A percentile compares a stretch with the other conserved stretches of the same genome.
Evolutionary conservation across 805 yeast genomes (phyloP).

Genomic region (Torulaspora delbrueckii): DNA sequence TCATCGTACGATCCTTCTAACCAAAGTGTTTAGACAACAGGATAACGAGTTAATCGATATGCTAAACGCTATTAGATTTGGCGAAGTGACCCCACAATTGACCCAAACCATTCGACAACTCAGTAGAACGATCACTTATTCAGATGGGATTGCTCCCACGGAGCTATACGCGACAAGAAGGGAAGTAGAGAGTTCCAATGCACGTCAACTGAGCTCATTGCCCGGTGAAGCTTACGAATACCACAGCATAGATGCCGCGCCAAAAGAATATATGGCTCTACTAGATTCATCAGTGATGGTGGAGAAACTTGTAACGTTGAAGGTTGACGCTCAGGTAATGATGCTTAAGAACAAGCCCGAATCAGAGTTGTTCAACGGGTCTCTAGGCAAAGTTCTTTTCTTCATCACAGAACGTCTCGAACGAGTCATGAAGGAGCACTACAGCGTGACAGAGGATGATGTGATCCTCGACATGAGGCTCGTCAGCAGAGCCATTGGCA

Average conservation of each 20-base stretch:
- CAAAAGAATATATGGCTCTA: slow-evolving; percentile 30
- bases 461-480: slow-evolving; percentile 32
- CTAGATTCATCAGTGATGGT: slow-evolving; percentile 66
- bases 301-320: slow-evolving; percentile 54
- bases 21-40: slow-evolving; percentile 81
- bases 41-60: slow-evolving; percentile 68
- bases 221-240: slow-evolving; percentile 45
- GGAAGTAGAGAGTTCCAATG: slow-evolving; percentile 79
- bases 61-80: slow-evolving; percentile 76
- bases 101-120: slow-evolving; percentile 46
- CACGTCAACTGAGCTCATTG: slow-evolving; percentile 44
- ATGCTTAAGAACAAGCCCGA: slow-evolving; percentile 77
- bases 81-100: slow-evolving; percentile 51
- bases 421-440: slow-evolving; percentile 22
- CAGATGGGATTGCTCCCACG: slow-evolving; percentile 82
- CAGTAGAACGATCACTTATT: slow-evolving; percentile 52
- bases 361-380: slow-evolving; percentile 73
- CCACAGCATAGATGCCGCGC: slow-evolving; percentile 42
- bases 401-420: slow-evolving; percentile 33
- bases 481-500: slow-evolving; percentile 32
- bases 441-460: slow-evolving; percentile 27
- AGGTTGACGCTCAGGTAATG: slow-evolving; percentile 92
- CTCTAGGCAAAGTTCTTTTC: slow-evolving; percentile 66
- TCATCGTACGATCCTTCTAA: slow-evolving; percentile 60
- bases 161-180: slow-evolving; percentile 80